Evolutionary conservation across 768 basidiomycete species (phyloP).

Genomic region (Gelatoporia subvermispora): DNA sequence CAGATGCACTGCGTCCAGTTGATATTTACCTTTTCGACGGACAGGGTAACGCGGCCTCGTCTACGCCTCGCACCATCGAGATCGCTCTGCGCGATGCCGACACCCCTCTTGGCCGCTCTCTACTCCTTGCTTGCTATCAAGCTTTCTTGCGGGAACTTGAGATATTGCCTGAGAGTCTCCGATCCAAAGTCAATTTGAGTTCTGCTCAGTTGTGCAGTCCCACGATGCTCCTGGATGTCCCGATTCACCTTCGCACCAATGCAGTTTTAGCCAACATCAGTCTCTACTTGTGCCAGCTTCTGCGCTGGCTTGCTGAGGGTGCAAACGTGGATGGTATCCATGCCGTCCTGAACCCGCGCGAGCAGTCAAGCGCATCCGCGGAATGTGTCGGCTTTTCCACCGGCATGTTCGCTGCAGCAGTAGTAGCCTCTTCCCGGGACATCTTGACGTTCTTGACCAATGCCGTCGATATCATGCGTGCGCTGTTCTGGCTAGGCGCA

Average conservation of each 20-base stretch:
- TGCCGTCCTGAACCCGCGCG: neutral
- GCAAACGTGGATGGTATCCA: too few species aligned
- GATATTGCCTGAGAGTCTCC: conserved; percentile 6
- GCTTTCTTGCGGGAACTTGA: conserved; percentile 7
- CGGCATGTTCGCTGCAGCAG: conserved; percentile 12
- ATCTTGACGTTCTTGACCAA: conserved; percentile 4
- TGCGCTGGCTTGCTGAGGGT: conserved; percentile 8
- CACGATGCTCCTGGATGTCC: conserved; percentile 4
- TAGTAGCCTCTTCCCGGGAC: conserved; percentile 8
- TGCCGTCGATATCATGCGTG: conserved; percentile 9
- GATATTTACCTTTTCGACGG: conserved; percentile 11
- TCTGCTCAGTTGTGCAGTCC: neutral
- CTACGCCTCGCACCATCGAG: conserved; percentile 6
- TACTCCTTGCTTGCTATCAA: conserved; percentile 11
- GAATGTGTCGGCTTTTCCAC: conserved; percentile 14
- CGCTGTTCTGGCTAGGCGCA: conserved; percentile 15
- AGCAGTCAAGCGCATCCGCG: neutral
- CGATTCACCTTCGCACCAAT: conserved; percentile 3
- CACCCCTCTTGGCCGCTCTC: conserved; percentile 1
- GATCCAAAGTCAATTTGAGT: neutral
- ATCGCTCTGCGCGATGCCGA: conserved; percentile 9
- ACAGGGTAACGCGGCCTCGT: conserved; percentile 4
- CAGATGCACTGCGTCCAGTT: too few species aligned
- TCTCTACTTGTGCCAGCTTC: conserved; percentile 12
- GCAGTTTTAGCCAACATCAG: conserved; percentile 8